Conservation (phyloP, 2,329 filamentous ascomycete species). For the Penicillium sp. region DNA sequence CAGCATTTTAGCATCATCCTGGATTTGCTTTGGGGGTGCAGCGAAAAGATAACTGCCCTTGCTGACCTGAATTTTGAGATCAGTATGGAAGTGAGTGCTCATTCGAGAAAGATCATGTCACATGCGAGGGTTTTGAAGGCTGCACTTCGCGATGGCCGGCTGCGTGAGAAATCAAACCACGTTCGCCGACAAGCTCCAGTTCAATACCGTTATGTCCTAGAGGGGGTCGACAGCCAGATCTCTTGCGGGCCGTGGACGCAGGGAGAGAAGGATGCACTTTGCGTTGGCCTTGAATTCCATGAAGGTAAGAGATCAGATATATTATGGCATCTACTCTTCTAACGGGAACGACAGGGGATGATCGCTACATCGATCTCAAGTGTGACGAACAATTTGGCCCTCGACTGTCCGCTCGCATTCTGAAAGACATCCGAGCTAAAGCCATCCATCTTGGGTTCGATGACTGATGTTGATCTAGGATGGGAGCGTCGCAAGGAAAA, state of each 20-base stretch:
- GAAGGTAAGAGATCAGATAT: neutral
- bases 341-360: neutral
- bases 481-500: neutral
- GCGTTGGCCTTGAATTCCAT: neutral
- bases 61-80: neutral
- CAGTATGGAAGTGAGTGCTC: neutral
- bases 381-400: neutral
- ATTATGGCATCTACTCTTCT: neutral
- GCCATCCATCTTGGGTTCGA: neutral
- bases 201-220: neutral
- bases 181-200: neutral
- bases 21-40: constrained; percentile 12
- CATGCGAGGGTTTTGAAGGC: constrained; percentile 5
- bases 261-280: neutral
- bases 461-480: neutral
- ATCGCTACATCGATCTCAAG: constrained; percentile 4
- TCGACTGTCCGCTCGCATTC: constrained; percentile 1
- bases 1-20: constrained; percentile 8
- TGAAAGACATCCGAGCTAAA: neutral
- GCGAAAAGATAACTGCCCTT: constrained; percentile 3
- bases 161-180: neutral
- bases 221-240: constrained; percentile 1
- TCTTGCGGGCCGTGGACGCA: constrained; percentile 1
- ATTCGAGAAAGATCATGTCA: neutral
- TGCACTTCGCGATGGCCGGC: constrained; percentile 2